Base-by-base conservation (phyloP, 1,139 yeast species). In the Pichia sp. region DNA sequence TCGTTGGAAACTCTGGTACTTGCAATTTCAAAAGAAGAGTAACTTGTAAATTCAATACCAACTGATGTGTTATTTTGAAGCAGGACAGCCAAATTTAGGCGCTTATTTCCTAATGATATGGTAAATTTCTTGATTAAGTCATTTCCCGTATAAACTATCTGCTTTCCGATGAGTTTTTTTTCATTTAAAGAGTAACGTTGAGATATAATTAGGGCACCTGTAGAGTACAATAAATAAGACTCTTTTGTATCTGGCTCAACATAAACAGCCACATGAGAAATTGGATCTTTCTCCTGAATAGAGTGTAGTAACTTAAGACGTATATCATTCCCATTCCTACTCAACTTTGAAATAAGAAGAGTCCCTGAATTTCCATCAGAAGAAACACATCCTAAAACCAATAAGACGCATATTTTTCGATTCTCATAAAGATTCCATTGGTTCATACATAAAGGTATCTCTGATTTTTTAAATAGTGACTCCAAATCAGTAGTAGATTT, bases 281-380 rank as follows among this genome's bases (percentile, higher is more conserved):
- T 24, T 6, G 36, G 36, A 11, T 17, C 21, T 11, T 14, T 7
- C 18, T 23, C 15, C 11, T 23, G 3, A 24, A 23, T 5, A 11
- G 28, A 14, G 24, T n/a, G 18, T n/a, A 34, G 12, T 4, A 22
- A 14, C 30, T 19, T 23, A 5, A 34, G 15, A 10, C 18, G 20
- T 14, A 30, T 30, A 8, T 30, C 22, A 10, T 30, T 17, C 3
- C 21, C 32, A 3, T 28, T 26, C 28, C 57, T 55, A 4, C 56
- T 48, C 9, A 74, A 45, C 45, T 72, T 77, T 14, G 72, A 52
- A 6, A 74, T 66, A 46, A 68, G 71, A 26, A 74, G 59, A 0
- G 61, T 44, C 0, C 78, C 32, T 18, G 15, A 77, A 11, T 46
- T 42, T 3, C 39, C 44, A 2, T 46, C 44, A 4, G 34, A 41